phyloP scores from a whole-genome alignment of 1,139 yeast genomes.

The Sugiyamaella sp. region DNA sequence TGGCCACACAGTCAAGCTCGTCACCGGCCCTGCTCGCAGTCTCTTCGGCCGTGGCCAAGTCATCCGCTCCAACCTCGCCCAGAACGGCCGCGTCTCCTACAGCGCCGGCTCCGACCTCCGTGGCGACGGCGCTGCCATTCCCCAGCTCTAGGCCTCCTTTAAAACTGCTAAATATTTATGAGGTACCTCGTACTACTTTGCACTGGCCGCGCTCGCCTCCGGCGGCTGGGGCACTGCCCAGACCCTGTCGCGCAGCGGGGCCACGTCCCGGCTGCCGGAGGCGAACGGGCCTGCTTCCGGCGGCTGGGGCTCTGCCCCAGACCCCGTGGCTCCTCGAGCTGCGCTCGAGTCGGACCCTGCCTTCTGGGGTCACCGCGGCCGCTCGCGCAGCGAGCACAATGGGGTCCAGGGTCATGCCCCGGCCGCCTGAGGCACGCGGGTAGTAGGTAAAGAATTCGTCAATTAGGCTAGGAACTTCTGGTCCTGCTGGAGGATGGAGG shows the following conservation, averaged over 20 bases:
- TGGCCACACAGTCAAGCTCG: slow-evolving; percentile 60
- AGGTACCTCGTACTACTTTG: neutral
- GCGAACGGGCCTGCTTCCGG: slow-evolving; percentile 1
- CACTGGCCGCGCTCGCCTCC: neutral
- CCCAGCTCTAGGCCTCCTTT: slow-evolving; percentile 43
- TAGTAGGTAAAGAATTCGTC: neutral
- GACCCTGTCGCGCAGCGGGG: neutral
- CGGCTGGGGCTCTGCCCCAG: slow-evolving; percentile 4
- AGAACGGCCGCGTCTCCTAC: slow-evolving; percentile 50
- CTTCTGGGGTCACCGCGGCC: too few species aligned
- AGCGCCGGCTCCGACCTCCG: slow-evolving; percentile 78
- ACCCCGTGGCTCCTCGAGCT: neutral
- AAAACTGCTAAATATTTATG: neutral
- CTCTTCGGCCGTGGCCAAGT: slow-evolving; percentile 77
- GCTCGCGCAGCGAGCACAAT: neutral
- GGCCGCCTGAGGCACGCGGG: slow-evolving; percentile 1
- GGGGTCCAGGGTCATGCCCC: slow-evolving; percentile 1
- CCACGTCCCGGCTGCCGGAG: too few species aligned
- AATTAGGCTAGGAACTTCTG: slow-evolving; percentile 36
- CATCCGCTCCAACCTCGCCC: slow-evolving; percentile 50
- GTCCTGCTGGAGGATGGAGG: slow-evolving; percentile 63
- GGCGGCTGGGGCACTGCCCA: slow-evolving; percentile 5
- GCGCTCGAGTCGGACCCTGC: neutral
- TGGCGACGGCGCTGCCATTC: slow-evolving; percentile 80
- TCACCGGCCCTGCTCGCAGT: slow-evolving; percentile 52